Conservation (phyloP, 2,329 filamentous ascomycete species). For the Arthrobotrys pseudoclavata region DNA sequence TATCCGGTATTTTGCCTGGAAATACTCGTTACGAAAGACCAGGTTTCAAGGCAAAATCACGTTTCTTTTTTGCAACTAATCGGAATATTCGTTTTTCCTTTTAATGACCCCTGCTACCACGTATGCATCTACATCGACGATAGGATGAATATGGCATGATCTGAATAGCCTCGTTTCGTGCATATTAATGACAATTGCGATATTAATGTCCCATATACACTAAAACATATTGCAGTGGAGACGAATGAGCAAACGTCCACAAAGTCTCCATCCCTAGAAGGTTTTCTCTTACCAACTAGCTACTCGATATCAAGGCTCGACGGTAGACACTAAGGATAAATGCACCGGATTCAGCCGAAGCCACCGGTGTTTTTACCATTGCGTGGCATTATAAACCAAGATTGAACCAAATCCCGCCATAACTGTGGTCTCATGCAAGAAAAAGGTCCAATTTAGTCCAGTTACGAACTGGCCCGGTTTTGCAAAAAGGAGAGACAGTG, state of each 20-base stretch:
- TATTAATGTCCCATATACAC: slow-evolving; percentile 22
- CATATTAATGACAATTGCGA: slow-evolving; percentile 32
- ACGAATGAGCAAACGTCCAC: slow-evolving; percentile 7
- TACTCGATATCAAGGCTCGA: slow-evolving; percentile 15
- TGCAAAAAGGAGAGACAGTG: background rate
- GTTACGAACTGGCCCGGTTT: slow-evolving; percentile 1
- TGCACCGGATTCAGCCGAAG: slow-evolving; percentile 41
- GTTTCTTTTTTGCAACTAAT: slow-evolving; percentile 46
- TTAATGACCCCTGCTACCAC: slow-evolving; percentile 12
- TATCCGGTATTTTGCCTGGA: slow-evolving; percentile 37
- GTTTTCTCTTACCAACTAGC: slow-evolving; percentile 27
- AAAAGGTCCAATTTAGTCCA: background rate
- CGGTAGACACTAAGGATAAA: slow-evolving; percentile 13
- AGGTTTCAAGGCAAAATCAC: slow-evolving; percentile 37
- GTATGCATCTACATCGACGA: slow-evolving; percentile 26
- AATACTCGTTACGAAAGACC: slow-evolving; percentile 29
- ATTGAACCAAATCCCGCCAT: slow-evolving; percentile 17
- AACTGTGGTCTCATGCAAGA: background rate
- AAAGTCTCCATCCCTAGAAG: slow-evolving; percentile 37
- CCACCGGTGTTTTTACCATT: slow-evolving; percentile 19
- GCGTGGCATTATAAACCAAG: slow-evolving; percentile 27
- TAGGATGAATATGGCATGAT: slow-evolving; percentile 41
- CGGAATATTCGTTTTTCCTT: slow-evolving; percentile 48
- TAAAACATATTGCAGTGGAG: background rate
- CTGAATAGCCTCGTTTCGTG: slow-evolving; percentile 56